Evolutionary conservation across 2,329 filamentous ascomycete species (phyloP).

Genomic region (Fusarium xyrophilum): DNA sequence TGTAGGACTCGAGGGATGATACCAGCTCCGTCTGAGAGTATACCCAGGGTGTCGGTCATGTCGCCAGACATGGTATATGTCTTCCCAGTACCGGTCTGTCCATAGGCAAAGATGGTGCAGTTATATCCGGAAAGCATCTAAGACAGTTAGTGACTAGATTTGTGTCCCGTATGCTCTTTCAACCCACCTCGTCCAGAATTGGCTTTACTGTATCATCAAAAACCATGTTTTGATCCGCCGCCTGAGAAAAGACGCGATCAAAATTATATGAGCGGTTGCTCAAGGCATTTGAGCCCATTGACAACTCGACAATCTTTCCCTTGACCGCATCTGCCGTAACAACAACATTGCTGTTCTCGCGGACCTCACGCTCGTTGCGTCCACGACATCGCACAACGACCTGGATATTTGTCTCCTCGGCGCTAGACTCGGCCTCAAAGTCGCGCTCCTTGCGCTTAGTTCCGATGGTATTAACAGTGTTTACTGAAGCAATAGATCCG

Average conservation of each 20-base stretch:
- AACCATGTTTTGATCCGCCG: slow-evolving; percentile 90
- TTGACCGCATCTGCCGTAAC: slow-evolving; percentile 87
- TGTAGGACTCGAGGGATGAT: slow-evolving; percentile 94
- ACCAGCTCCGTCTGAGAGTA: slow-evolving; percentile 88
- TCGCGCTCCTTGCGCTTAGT: slow-evolving; percentile 88
- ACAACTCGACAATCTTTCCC: slow-evolving; percentile 82
- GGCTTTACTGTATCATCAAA: slow-evolving; percentile 96
- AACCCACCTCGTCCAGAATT: slow-evolving; percentile 84
- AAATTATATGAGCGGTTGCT: slow-evolving; percentile 98
- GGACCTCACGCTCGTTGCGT: slow-evolving; percentile 88
- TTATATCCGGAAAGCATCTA: slow-evolving; percentile 95
- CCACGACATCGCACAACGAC: slow-evolving; percentile 95
- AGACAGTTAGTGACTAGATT: slow-evolving; percentile 5
- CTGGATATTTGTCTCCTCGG: slow-evolving; percentile 94
- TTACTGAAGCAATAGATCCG: slow-evolving; percentile 67
- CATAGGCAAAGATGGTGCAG: slow-evolving; percentile 98
- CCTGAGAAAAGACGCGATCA: slow-evolving; percentile 95
- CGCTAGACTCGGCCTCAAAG: slow-evolving; percentile 69
- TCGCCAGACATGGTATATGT: slow-evolving; percentile 99
- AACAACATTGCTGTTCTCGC: slow-evolving; percentile 94
- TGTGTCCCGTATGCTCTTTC: background rate
- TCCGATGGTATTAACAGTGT: slow-evolving; percentile 65
- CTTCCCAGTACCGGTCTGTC: slow-evolving; percentile 96
- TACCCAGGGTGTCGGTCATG: slow-evolving; percentile 84
- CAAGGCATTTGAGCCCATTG: slow-evolving; percentile 89